Conservation (phyloP, 176 grass and related monocot genomes). For the Phyllostachys edulis region DNA sequence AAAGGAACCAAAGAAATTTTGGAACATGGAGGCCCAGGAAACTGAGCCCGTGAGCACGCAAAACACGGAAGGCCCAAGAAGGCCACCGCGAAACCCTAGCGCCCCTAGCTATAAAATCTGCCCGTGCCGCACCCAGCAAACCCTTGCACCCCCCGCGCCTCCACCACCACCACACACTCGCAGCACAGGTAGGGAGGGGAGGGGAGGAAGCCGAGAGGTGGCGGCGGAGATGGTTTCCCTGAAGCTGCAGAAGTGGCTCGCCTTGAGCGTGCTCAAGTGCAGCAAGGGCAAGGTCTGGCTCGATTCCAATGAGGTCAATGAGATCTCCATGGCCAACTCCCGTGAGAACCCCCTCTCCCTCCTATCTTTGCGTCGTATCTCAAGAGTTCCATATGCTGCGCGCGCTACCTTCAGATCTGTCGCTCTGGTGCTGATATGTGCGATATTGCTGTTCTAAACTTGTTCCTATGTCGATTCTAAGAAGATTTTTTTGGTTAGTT, state of each 20-base stretch:
- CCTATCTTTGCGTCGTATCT: too few relatives aligned
- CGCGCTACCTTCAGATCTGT: neutral
- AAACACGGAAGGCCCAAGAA: neutral
- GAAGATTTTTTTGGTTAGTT: too few relatives aligned
- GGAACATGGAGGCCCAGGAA: neutral
- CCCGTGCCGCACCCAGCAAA: constrained; percentile 9
- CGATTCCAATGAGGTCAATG: constrained; percentile 69
- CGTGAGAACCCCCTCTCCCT: too few relatives aligned
- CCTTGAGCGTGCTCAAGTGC: constrained; percentile 68
- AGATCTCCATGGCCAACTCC: too few relatives aligned
- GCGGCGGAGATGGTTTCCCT: constrained; percentile 57
- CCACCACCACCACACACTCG: constrained; percentile 18
- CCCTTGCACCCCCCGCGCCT: constrained; percentile 24
- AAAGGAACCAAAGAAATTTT: neutral
- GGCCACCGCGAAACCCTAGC: constrained; percentile 43
- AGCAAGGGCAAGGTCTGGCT: constrained; percentile 74
- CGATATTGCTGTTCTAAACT: neutral
- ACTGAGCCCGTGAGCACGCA: neutral
- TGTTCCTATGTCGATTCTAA: neutral
- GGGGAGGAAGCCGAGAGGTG: neutral
- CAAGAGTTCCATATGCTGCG: too few relatives aligned
- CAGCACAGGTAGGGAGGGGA: constrained; percentile 12
- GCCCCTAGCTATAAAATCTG: constrained; percentile 24
- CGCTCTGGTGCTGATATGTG: neutral
- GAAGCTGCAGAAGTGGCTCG: constrained; percentile 66